Evolutionary conservation across 352 stramenopile species (phyloP).

Genomic region (Globisporangium solare): DNA sequence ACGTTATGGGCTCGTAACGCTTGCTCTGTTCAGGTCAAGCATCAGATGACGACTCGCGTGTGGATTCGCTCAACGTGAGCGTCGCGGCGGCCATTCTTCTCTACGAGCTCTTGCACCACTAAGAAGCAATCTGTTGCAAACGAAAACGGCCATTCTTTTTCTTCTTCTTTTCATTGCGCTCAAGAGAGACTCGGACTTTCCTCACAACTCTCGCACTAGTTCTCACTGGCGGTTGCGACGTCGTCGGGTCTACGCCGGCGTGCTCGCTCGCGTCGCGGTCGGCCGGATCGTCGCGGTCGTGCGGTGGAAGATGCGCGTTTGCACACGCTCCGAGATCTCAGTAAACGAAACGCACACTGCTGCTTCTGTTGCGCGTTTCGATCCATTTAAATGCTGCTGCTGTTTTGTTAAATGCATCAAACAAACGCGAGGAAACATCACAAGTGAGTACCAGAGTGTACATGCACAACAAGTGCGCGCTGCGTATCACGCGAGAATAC

Average conservation of each 20-base stretch:
- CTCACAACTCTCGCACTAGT: too few species aligned
- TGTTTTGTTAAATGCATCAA: neutral
- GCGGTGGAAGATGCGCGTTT: constrained; percentile 36
- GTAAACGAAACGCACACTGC: constrained; percentile 12
- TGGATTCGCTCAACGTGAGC: constrained; percentile 82
- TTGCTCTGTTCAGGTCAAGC: constrained; percentile 24
- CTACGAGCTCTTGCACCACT: constrained; percentile 74
- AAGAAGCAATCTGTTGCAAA: constrained; percentile 7
- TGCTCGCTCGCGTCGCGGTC: neutral
- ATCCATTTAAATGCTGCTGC: neutral
- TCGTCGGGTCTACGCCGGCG: neutral
- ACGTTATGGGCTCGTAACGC: too few species aligned
- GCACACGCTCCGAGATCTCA: constrained; percentile 32
- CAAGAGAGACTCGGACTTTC: too few species aligned
- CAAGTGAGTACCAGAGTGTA: neutral
- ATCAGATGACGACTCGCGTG: constrained; percentile 53
- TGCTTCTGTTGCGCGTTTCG: too few species aligned
- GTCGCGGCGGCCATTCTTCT: constrained; percentile 72
- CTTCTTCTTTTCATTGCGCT: too few species aligned
- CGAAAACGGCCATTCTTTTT: too few species aligned
- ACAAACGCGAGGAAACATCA: neutral
- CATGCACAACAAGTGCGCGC: constrained; percentile 1
- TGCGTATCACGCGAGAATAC: too few species aligned
- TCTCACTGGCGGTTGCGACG: too few species aligned
- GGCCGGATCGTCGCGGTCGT: constrained; percentile 31